phyloP scores from a whole-genome alignment of 306 rosid genomes.

The Cucumis cinereus region DNA sequence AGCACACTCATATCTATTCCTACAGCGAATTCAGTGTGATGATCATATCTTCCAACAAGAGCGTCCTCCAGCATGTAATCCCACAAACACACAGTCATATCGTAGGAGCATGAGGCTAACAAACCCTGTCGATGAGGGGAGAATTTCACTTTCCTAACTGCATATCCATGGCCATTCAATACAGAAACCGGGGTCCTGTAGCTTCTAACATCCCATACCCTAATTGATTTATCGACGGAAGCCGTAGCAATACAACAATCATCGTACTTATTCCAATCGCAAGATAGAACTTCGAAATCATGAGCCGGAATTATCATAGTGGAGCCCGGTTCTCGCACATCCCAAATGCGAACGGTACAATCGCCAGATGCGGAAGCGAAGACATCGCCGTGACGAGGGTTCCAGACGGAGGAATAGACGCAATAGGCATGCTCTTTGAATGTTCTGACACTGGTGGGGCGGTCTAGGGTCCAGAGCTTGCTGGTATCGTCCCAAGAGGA shows the following conservation, averaged over 20 bases:
- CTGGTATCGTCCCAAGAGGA: constrained; percentile 85
- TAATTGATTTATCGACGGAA: constrained; percentile 69
- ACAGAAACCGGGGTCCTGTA: constrained; percentile 49
- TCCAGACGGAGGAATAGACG: constrained; percentile 81
- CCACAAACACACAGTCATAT: constrained; percentile 88
- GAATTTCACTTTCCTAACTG: constrained; percentile 65
- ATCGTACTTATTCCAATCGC: constrained; percentile 93
- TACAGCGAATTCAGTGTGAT: constrained; percentile 78
- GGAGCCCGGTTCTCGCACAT: constrained; percentile 72
- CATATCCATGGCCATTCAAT: constrained; percentile 72
- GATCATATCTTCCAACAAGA: constrained; percentile 69
- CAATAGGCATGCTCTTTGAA: constrained; percentile 91
- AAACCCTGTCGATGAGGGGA: constrained; percentile 58
- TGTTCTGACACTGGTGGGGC: constrained; percentile 65
- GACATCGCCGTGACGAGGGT: constrained; percentile 82
- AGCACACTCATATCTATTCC: constrained; percentile 93
- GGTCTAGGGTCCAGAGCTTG: constrained; percentile 84
- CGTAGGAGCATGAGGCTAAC: constrained; percentile 75
- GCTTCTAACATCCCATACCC: constrained; percentile 80
- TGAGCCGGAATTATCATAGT: constrained; percentile 79
- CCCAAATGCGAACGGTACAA: constrained; percentile 82
- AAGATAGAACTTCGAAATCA: constrained; percentile 50
- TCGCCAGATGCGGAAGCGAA: constrained; percentile 96
- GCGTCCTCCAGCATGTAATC: constrained; percentile 87
- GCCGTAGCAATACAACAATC: constrained; percentile 68